Conservation (phyloP, 805 yeast genomes). For the Wickerhamiella australiensis region DNA sequence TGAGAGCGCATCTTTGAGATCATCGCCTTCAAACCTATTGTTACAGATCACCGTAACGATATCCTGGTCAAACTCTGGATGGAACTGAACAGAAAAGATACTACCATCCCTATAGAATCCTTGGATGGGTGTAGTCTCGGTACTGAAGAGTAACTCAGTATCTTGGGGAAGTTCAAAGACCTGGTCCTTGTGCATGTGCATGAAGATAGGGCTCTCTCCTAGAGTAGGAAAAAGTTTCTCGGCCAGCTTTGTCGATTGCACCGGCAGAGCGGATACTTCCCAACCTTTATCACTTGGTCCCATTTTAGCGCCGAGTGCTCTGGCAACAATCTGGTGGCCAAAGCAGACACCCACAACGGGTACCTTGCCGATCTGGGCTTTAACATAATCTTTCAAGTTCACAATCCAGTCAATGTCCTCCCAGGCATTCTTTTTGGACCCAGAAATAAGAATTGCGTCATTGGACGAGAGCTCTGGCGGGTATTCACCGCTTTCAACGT, state of each 20-base stretch:
- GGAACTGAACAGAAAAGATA: slow-evolving; percentile 71
- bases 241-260: slow-evolving; percentile 37
- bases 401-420: slow-evolving; percentile 29
- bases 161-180: slow-evolving; percentile 35
- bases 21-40: slow-evolving; percentile 22
- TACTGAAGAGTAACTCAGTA: slow-evolving; percentile 39
- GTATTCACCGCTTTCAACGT: slow-evolving; percentile 24
- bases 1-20: slow-evolving; percentile 18
- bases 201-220: slow-evolving; percentile 23
- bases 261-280: slow-evolving; percentile 54
- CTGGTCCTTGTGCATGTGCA: slow-evolving; percentile 50
- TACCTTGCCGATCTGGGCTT: slow-evolving; percentile 16
- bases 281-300: slow-evolving; percentile 50
- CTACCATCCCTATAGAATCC: slow-evolving; percentile 46
- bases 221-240: slow-evolving; percentile 28
- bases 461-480: slow-evolving; percentile 19
- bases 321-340: slow-evolving; percentile 72
- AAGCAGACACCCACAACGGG: slow-evolving; percentile 55
- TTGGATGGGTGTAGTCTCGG: slow-evolving; percentile 48
- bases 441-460: slow-evolving; percentile 30
- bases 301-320: slow-evolving; percentile 51
- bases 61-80: slow-evolving; percentile 57
- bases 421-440: slow-evolving; percentile 30
- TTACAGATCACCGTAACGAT: slow-evolving; percentile 27
- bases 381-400: slow-evolving; percentile 25